Evolutionary conservation across 441 rosid genomes (phyloP), one percentile per base, ranked within the genome.

Genomic region (Populus hybrid): DNA sequence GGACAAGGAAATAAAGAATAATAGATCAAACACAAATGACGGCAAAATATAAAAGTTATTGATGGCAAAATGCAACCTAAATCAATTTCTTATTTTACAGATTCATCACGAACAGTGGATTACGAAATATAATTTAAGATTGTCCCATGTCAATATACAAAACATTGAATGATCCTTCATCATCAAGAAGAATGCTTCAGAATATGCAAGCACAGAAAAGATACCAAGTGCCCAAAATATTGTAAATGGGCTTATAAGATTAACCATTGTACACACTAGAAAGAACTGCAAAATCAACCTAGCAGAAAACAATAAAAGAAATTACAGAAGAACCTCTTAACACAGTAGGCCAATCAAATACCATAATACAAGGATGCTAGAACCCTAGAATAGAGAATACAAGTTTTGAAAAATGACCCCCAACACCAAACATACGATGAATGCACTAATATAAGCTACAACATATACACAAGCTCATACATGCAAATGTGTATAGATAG

Each of bases 41-140:
- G 2, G 42, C 10, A 11, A 73, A 32, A 36, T n/a, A 63, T 21
- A 74, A 74, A 21, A 36, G 50, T 35, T 74, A 64, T 38, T 54
- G 63, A 54, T 10, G n/a, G 23, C 65, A 57, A 20, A 57, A 20
- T 4, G 0, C 18, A 40, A 16, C 18, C 40, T 8, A 18, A 64
- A 64, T 36, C 38, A 34, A 73, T 36, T 61, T 63, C 76, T 65
- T 61, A n/a, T 24, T 63, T 73, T 20, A 36, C 50, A 42, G 71
- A 75, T 65, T 24, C 66, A 73, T 40, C 57, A 5, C 21, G n/a
- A 76, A 7, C 66, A 50, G 20, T n/a, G 30, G 72, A 76, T 14
- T 21, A 24, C n/a, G 38, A 57, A 2, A 30, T 35, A 18, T 10
- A 18, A 16, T 46, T 14, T 11, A n/a, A 65, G 2, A 32, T 23